Conservation (phyloP, 31 red algal species). For the Endocladia muricata region DNA sequence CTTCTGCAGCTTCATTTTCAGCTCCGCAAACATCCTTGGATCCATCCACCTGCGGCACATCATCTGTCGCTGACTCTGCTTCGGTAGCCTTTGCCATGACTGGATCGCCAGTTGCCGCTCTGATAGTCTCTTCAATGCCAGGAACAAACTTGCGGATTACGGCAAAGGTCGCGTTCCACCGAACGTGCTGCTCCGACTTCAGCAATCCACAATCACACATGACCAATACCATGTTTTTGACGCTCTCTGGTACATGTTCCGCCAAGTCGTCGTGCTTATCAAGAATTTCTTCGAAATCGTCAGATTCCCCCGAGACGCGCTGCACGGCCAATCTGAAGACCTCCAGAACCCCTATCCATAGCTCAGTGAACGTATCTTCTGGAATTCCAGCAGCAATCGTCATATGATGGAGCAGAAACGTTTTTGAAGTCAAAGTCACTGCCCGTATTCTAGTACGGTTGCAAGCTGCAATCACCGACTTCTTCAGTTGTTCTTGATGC, state of each 20-base stretch:
- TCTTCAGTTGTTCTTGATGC: constrained; percentile 62
- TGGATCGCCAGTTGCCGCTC: constrained; percentile 23
- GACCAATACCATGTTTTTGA: constrained; percentile 93
- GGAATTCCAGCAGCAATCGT: constrained; percentile 36
- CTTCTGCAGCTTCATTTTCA: too few relatives aligned
- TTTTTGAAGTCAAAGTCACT: constrained; percentile 59
- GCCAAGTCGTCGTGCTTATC: constrained; percentile 58
- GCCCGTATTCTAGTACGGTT: constrained; percentile 66
- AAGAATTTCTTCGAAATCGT: background rate
- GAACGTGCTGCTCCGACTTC: constrained; percentile 20
- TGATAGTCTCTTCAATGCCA: constrained; percentile 56
- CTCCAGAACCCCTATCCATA: constrained; percentile 65
- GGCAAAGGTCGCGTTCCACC: constrained; percentile 66
- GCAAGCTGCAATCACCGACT: constrained; percentile 61
- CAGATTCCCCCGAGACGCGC: constrained; percentile 13
- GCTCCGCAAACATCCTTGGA: too few relatives aligned
- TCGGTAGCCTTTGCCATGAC: too few relatives aligned
- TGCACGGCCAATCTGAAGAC: constrained; percentile 61
- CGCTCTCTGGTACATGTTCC: constrained; percentile 84
- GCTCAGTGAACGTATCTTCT: constrained; percentile 59
- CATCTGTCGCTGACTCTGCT: constrained; percentile 13
- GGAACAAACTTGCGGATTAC: constrained; percentile 63
- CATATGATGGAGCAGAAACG: constrained; percentile 89
- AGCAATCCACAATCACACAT: constrained; percentile 83
- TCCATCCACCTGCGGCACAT: too few relatives aligned